A percentile compares a stretch with the other conserved stretches of the same genome.
Conservation (phyloP, 2,329 filamentous ascomycete genomes). For the Stemphylium vesicarium region DNA sequence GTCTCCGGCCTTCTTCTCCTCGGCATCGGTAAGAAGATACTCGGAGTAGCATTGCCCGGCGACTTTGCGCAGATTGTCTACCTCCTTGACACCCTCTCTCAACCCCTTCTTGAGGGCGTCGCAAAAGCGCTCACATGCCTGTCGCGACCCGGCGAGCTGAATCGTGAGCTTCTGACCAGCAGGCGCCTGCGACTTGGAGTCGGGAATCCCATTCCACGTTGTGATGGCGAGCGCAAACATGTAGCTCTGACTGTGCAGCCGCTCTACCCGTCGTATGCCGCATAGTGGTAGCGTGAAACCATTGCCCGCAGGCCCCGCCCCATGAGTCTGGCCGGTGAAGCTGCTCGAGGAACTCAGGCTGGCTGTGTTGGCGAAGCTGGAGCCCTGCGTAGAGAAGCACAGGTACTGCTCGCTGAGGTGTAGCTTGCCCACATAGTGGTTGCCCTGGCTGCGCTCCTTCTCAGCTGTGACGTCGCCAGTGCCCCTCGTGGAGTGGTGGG, state of each 20-base stretch:
- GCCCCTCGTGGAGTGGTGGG: constrained; percentile 64
- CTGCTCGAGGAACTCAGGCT: constrained; percentile 79
- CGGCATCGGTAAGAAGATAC: constrained; percentile 57
- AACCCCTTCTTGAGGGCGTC: constrained; percentile 92
- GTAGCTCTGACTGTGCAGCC: constrained; percentile 90
- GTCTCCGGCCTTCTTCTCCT: constrained; percentile 42
- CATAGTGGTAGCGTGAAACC: constrained; percentile 94
- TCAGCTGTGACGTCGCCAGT: constrained; percentile 53
- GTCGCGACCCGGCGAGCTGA: constrained; percentile 86
- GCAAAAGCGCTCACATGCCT: constrained; percentile 92
- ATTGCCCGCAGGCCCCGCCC: constrained; percentile 90
- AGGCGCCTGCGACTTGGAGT: constrained; percentile 52
- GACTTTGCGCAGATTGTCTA: constrained; percentile 81
- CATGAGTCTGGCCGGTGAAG: constrained; percentile 92
- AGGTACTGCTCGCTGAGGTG: constrained; percentile 94
- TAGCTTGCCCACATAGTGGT: constrained; percentile 89
- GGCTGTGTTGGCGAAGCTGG: constrained; percentile 82
- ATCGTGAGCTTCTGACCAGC: constrained; percentile 86
- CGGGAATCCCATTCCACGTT: constrained; percentile 78
- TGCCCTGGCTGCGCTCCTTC: constrained; percentile 73
- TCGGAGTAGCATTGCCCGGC: constrained; percentile 85
- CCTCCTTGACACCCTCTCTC: constrained; percentile 83
- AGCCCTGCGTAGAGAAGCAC: constrained; percentile 93
- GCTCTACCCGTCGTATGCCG: constrained; percentile 88
- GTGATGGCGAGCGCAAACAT: constrained; percentile 92